phyloP scores from a whole-genome alignment of 768 basidiomycete species.

The Boletales sp. region DNA sequence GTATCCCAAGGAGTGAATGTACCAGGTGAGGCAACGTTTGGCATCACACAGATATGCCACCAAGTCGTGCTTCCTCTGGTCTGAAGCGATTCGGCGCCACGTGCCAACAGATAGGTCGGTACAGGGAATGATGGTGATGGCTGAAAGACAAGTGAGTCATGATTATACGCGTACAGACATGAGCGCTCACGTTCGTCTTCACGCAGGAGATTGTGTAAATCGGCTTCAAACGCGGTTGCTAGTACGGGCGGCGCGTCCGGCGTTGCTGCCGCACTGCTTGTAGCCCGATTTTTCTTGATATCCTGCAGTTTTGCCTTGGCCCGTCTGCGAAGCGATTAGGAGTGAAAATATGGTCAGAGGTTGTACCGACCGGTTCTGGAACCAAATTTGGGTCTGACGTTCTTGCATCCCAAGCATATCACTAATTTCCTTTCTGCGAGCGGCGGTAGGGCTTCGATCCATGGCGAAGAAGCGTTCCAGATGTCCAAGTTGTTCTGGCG shows the following conservation, averaged over 20 bases:
- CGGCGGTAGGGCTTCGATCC: conserved; percentile 71
- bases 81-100: conserved; percentile 71
- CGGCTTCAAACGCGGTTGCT: conserved; percentile 49
- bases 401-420: conserved; percentile 77
- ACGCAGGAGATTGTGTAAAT: conserved; percentile 63
- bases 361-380: conserved; percentile 63
- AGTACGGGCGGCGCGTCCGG: conserved; percentile 53
- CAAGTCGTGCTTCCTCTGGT: conserved; percentile 56
- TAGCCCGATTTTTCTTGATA: conserved; percentile 44
- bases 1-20: conserved; percentile 65
- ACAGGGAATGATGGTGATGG: conserved; percentile 74
- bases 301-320: conserved; percentile 78
- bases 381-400: conserved; percentile 88
- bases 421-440: conserved; percentile 69
- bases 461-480: conserved; percentile 66
- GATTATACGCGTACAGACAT: neutral
- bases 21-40: conserved; percentile 72
- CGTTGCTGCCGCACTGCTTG: conserved; percentile 35
- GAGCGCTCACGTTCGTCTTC: conserved; percentile 68
- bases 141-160: conserved; percentile 32
- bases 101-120: conserved; percentile 70
- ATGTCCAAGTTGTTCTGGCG: conserved; percentile 73
- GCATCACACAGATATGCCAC: conserved; percentile 71
- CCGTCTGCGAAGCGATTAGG: conserved; percentile 44
- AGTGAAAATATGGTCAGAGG: neutral